These are phyloP conservation scores for Adansonia digitata DNA, from an alignment of 345 rosid species.

Conservation along the genomic window DNA sequence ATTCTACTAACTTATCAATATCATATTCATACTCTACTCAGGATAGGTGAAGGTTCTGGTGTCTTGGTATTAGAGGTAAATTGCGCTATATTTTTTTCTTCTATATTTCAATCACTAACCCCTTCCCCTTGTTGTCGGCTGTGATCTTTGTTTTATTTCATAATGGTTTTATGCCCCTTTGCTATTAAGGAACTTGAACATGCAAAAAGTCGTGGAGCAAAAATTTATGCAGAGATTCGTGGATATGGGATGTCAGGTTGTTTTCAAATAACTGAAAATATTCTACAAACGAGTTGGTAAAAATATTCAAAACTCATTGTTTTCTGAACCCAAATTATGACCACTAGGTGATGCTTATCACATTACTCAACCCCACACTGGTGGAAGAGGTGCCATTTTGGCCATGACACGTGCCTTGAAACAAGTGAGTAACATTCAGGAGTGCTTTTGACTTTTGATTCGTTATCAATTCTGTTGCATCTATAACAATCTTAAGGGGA, in stretches of 20 bases:
- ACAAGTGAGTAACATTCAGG: slow-evolving; percentile 43
- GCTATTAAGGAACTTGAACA: slow-evolving; percentile 74
- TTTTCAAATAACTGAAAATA: slow-evolving; percentile 3
- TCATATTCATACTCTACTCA: slow-evolving; percentile 35
- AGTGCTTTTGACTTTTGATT: not conserved
- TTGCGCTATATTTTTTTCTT: slow-evolving; percentile 10
- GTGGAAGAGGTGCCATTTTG: slow-evolving; percentile 90
- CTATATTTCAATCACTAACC: not conserved
- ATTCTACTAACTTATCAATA: no score
- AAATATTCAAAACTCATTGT: not conserved
- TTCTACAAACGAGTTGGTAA: not conserved
- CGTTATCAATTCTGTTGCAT: not conserved
- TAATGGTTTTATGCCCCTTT: not conserved
- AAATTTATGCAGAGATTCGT: slow-evolving; percentile 82
- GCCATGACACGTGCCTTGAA: slow-evolving; percentile 79
- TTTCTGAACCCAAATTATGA: slow-evolving; percentile 16
- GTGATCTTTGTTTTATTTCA: not conserved
- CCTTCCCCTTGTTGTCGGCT: not conserved
- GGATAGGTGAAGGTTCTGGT: slow-evolving; percentile 97
- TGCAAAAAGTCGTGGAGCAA: slow-evolving; percentile 82
- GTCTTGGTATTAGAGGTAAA: slow-evolving; percentile 81
- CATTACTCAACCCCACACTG: slow-evolving; percentile 83
- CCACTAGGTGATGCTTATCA: slow-evolving; percentile 86
- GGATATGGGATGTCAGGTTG: slow-evolving; percentile 99
- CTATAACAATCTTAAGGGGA: not conserved